Base-by-base conservation (phyloP, 139 green algal genomes). In the Chlamydomonas sp. region DNA sequence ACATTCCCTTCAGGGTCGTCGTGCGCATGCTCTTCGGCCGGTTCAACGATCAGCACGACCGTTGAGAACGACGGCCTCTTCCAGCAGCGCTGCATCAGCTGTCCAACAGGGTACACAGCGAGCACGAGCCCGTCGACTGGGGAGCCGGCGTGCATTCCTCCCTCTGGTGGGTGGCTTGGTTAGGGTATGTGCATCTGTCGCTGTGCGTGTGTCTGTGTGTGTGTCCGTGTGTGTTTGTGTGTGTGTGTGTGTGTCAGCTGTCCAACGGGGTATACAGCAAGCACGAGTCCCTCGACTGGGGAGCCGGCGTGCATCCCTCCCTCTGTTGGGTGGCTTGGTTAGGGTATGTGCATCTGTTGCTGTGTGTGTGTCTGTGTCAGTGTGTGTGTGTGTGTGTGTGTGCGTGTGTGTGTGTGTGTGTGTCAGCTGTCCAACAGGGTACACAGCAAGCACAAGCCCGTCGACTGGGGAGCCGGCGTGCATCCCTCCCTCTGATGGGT, bases 271-370 rank as follows among this genome's bases (percentile, higher is more conserved):
- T 66, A 49, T 34, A 49, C 48, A 8, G 48, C 65, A 22, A 26
- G 22, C 35, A 35, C 24, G 5, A 57, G 29, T 5, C 2, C 59
- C 28, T 24, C 73, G 39, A 47, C 13, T 1, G 59, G 6, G 8
- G 73, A 79, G 28, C 31, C 74, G 48, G n/a, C 5, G 34, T 79
- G 26, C 57, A 37, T 29, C 57, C n/a, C 22, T 37, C 4, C 57
- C 6, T 16, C 28, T 64, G 26, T 10, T 35, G n/a, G n/a, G n/a
- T n/a, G n/a, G n/a, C n/a, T n/a, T n/a, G n/a, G n/a, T n/a, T n/a
- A n/a, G n/a, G n/a, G n/a, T n/a, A n/a, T n/a, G n/a, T n/a, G n/a
- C n/a, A n/a, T n/a, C n/a, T n/a, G n/a, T n/a, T n/a, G n/a, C n/a
- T n/a, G n/a, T n/a, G n/a, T n/a, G n/a, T n/a, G n/a, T n/a, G n/a